Base-by-base conservation (phyloP, 176 grass and related monocot genomes). In the Ampelocalamus luodianensis region DNA sequence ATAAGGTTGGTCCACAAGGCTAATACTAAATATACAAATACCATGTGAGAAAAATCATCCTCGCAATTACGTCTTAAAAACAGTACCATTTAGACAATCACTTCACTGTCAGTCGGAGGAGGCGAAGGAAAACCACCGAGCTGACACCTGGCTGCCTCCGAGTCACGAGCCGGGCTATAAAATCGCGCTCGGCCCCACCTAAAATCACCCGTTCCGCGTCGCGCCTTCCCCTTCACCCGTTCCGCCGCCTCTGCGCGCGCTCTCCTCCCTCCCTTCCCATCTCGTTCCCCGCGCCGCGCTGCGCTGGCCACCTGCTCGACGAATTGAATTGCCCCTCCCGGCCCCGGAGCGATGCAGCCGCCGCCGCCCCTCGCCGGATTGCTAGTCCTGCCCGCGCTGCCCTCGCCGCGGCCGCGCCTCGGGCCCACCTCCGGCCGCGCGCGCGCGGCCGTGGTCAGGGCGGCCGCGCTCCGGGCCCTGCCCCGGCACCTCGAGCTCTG, bases 271-370 rank as follows among this genome's bases (percentile, higher is more conserved):
- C 4, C 4, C 50, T 70, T 37, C 44, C 15, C 17, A 27, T 5
- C 3, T 13, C 34, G 20, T 5, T 37, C 10, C 38, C 50, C 26
- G 9, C 38, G 26, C 46, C 26, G n/a, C 67, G n/a, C 18, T 23
- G n/a, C 67, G n/a, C 18, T 23, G 36, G 11, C 56, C 59, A 66
- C 48, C 74, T 83, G 84, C 60, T 90, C 84, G 89, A 87, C 84
- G 79, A 74, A 83, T 90, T 64, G 65, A 66, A 72, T 90, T 65
- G 50, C 73, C 54, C 18, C 43, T 62, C 11, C 44, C 23, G 5
- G 15, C 20, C 10, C 23, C 45, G n/a, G 55, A 67, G 73, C 27
- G 51, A 86, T 90, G 84, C 50, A 40, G 61, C 44, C 8, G 32
- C 59, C 67, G 44, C 53, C 22, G n/a, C 79, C 20, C 10, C 48